Base-by-base conservation (phyloP, 192 early-diverging fungal genomes). In the Lobosporangium transversale region DNA sequence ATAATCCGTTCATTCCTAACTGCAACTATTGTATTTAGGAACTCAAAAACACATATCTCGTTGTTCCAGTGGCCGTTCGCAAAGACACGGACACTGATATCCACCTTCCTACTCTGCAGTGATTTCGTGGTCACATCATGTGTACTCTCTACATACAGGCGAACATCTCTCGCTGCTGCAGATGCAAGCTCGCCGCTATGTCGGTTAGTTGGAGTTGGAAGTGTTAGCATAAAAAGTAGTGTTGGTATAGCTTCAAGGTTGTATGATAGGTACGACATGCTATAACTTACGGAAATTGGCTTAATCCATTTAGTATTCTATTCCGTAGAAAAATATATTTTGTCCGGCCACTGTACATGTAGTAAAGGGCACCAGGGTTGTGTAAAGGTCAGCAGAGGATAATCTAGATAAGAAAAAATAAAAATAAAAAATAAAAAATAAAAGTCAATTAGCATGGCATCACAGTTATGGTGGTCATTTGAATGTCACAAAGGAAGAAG, bases 131-230 rank as follows among this genome's bases (percentile, higher is more conserved):
- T 66, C 17, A 52, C 37, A n/a, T 52, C 62, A 51, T 51, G 54
- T 15, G 30, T 30, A 1, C 29, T 29, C 63, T 66, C 63, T n/a
- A 49, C 53, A n/a, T 53, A 23, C 53, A 66, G 47, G 10, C 63
- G 63, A 48, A 26, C 30, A 42, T 52, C 44, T 17, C 42, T 55
- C 1, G 44, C 53, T 5, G 52, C 63, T 33, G 52, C n/a, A 14
- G 52, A 66, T 17, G 53, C 63, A 35, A 66, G 63, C n/a, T 66
- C 42, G 12, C 49, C 53, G 12, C 52, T 66, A 52, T 49, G 63
- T 36, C n/a, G n/a, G n/a, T n/a, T n/a, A n/a, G 17, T 49, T 20
- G 23, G 26, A 56, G 5, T 56, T 30, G 44, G 26, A 10, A 45
- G 36, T 66, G 20, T 48, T 52, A 49, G 14, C 31, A 47, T 42